A percentile compares a stretch with the other conserved stretches of the same genome.
Evolutionary conservation across 768 basidiomycete species (phyloP).

Genomic region (Pleurotus sapidus): DNA sequence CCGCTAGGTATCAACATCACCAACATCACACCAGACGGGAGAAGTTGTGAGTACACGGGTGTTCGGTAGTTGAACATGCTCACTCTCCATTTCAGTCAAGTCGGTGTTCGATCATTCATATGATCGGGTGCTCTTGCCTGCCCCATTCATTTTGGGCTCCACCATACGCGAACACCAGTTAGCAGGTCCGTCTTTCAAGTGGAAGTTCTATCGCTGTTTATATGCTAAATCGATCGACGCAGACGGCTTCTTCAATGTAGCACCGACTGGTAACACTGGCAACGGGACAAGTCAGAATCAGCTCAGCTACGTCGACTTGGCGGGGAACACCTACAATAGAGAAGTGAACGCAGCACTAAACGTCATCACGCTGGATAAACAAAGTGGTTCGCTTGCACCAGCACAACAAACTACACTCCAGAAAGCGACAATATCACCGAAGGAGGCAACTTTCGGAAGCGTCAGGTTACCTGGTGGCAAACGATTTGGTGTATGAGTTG

Average conservation of each 20-base stretch:
- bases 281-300: conserved; percentile 73
- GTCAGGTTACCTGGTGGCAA: conserved; percentile 18
- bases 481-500: neutral
- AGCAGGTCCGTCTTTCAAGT: conserved; percentile 47
- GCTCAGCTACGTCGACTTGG: conserved; percentile 55
- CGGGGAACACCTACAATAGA: conserved; percentile 62
- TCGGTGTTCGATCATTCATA: conserved; percentile 68
- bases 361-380: conserved; percentile 56
- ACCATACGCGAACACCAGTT: conserved; percentile 58
- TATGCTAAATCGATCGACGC: neutral
- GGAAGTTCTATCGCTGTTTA: neutral
- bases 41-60: conserved; percentile 28
- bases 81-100: conserved; percentile 35
- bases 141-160: conserved; percentile 56
- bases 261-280: conserved; percentile 47
- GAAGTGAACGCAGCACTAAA: conserved; percentile 59
- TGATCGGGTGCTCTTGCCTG: conserved; percentile 52
- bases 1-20: conserved; percentile 45
- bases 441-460: neutral
- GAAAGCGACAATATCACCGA: neutral
- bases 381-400: conserved; percentile 49
- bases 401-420: neutral
- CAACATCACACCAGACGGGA: conserved; percentile 27
- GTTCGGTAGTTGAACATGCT: neutral
- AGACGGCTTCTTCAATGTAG: conserved; percentile 51